These are phyloP conservation scores for Umbellularia californica DNA, from an alignment of 164 flowering plant genomes.

Conservation along the genomic window DNA sequence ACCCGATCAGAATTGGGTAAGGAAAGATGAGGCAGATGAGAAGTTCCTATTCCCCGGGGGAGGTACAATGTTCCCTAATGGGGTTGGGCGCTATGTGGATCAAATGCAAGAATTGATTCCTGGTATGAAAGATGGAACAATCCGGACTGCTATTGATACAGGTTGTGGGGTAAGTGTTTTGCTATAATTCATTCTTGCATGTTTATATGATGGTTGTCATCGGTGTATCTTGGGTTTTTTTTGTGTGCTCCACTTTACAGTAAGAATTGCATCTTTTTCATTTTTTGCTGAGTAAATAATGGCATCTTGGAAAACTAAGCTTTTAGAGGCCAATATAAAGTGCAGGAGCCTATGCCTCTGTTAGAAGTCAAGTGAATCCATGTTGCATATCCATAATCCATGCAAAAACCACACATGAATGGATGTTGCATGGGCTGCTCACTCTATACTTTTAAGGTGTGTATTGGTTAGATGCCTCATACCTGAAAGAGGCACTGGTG, in stretches of 20 bases:
- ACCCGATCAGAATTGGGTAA: conserved; percentile 91
- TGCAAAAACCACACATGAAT: no score
- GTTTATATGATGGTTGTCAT: neutral
- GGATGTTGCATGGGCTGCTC: no score
- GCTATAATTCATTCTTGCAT: neutral
- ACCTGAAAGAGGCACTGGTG: no score
- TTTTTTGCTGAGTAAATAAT: no score
- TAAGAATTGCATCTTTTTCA: neutral
- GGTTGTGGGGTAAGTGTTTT: conserved; percentile 90
- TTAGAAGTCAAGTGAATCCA: neutral
- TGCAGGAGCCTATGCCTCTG: neutral
- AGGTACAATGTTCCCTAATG: conserved; percentile 96
- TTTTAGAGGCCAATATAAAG: neutral
- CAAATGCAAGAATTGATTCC: conserved; percentile 89
- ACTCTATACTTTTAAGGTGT: no score
- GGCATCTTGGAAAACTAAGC: neutral
- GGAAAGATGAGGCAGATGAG: conserved; percentile 65
- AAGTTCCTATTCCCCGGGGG: conserved; percentile 96
- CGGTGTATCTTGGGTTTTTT: neutral
- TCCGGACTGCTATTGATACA: conserved; percentile 95
- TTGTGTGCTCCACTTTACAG: neutral
- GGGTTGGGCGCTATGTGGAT: conserved; percentile 87
- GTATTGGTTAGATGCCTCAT: no score
- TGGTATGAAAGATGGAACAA: conserved; percentile 81
- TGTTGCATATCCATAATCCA: neutral